phyloP scores from a whole-genome alignment of 2,329 filamentous ascomycete genomes.

The Cladosporium sp. region DNA sequence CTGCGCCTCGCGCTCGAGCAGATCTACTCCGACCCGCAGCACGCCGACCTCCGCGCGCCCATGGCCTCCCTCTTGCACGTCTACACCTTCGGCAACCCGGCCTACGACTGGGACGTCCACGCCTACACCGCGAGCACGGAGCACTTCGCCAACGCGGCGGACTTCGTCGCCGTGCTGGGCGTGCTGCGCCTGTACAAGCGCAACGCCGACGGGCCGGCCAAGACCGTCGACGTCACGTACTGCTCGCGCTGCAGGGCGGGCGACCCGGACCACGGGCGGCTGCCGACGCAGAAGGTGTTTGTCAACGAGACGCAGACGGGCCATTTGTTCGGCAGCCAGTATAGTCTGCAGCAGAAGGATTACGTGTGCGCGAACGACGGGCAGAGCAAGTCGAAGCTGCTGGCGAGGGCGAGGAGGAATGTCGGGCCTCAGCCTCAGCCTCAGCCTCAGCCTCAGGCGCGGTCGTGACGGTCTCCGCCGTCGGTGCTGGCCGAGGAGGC shows the following conservation, averaged over 20 bases:
- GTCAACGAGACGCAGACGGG: constrained; percentile 8
- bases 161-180: constrained; percentile 5
- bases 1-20: constrained; percentile 2
- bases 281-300: neutral
- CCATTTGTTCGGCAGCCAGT: constrained; percentile 8
- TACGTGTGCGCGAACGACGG: constrained; percentile 3
- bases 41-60: neutral
- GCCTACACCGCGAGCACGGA: constrained; percentile 5
- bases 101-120: constrained; percentile 8
- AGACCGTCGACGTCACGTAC: neutral
- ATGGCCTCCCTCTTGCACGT: neutral
- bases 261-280: neutral
- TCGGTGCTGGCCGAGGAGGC: too few species aligned
- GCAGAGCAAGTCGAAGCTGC: neutral
- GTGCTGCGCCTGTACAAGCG: constrained; percentile 3
- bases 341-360: constrained; percentile 2
- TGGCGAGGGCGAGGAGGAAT: neutral
- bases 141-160: constrained; percentile 9
- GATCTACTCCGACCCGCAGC: neutral
- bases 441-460: too few species aligned
- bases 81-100: constrained; percentile 7
- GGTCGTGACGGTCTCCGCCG: too few species aligned
- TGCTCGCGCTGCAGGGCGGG: neutral
- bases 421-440: too few species aligned
- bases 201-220: neutral